Percentiles rank a stretch among this genome's conserved stretches.
Conservation (phyloP, 441 rosid genomes). For the Adansonia grandidieri region DNA sequence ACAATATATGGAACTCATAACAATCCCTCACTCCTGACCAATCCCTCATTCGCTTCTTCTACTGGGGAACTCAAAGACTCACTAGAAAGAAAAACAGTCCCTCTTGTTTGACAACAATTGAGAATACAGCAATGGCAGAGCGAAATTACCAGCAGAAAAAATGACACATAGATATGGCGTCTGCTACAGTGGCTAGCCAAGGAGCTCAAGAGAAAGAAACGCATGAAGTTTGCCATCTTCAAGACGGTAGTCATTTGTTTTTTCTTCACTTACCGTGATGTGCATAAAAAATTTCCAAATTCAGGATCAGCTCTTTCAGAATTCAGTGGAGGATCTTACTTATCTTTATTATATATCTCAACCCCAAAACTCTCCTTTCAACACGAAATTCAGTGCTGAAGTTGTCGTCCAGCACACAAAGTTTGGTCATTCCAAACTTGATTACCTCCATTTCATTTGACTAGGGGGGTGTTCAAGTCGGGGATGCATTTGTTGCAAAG, state of each 20-base stretch:
- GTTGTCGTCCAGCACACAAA: constrained; percentile 51
- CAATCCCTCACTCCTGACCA: neutral
- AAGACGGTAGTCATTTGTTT: neutral
- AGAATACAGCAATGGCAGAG: neutral
- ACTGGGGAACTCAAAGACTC: neutral
- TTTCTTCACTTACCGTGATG: neutral
- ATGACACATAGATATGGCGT: neutral
- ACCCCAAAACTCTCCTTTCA: constrained; percentile 34
- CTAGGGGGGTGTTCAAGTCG: constrained; percentile 41
- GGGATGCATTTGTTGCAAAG: constrained; percentile 33
- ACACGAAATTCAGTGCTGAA: constrained; percentile 42
- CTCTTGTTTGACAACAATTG: neutral
- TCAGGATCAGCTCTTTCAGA: neutral
- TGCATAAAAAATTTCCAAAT: neutral
- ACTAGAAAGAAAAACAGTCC: neutral
- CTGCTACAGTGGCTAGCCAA: neutral
- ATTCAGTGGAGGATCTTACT: constrained; percentile 30
- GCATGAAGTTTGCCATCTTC: neutral
- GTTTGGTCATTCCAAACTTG: constrained; percentile 53
- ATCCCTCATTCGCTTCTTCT: neutral
- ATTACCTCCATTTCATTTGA: constrained; percentile 29
- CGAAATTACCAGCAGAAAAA: neutral
- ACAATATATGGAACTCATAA: neutral
- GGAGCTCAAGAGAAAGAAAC: constrained; percentile 5
- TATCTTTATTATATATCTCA: neutral